Percentiles rank a stretch among this genome's conserved stretches.
Conservation (phyloP, 2,329 filamentous ascomycete species). For the Penicillium sp. region DNA sequence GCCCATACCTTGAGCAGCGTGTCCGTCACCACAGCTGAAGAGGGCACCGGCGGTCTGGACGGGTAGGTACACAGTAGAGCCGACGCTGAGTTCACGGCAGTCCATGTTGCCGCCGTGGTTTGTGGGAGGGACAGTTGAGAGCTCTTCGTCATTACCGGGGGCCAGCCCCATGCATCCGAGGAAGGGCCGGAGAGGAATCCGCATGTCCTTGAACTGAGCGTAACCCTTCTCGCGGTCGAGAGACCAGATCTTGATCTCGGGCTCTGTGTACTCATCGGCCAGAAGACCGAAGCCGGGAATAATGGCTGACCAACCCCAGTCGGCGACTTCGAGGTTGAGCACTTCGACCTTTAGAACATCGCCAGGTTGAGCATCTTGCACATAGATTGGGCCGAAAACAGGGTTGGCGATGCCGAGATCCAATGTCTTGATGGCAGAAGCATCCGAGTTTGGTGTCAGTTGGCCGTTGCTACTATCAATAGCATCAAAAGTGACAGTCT, state of each 20-base stretch:
- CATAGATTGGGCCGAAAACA: slow-evolving; percentile 52
- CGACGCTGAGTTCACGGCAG: slow-evolving; percentile 51
- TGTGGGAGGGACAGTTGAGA: slow-evolving; percentile 53
- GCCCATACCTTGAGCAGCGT: slow-evolving; percentile 57
- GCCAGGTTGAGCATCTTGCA: slow-evolving; percentile 52
- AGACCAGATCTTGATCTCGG: slow-evolving; percentile 52
- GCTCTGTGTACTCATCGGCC: slow-evolving; percentile 48
- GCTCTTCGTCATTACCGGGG: slow-evolving; percentile 46
- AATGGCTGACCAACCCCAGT: slow-evolving; percentile 57
- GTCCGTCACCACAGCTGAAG: slow-evolving; percentile 57
- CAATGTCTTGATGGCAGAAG: slow-evolving; percentile 43
- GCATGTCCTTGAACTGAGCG: slow-evolving; percentile 50
- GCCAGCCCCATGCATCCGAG: slow-evolving; percentile 56
- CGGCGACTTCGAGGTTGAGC: slow-evolving; percentile 45
- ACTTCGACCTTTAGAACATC: slow-evolving; percentile 56
- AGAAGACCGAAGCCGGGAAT: slow-evolving; percentile 54
- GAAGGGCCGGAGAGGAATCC: slow-evolving; percentile 53
- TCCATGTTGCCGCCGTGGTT: slow-evolving; percentile 58
- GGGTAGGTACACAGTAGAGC: slow-evolving; percentile 51
- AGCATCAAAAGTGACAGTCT: slow-evolving; percentile 51
- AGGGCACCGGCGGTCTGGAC: slow-evolving; percentile 52
- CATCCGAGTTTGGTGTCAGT: slow-evolving; percentile 45
- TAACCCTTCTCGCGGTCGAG: slow-evolving; percentile 41
- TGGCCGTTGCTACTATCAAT: slow-evolving; percentile 55
- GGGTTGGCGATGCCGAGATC: slow-evolving; percentile 48